Percentiles rank a stretch among this genome's conserved stretches.
phyloP scores from a whole-genome alignment of 2,329 filamentous ascomycete species.

The Phyllosticta citrichinensis region DNA sequence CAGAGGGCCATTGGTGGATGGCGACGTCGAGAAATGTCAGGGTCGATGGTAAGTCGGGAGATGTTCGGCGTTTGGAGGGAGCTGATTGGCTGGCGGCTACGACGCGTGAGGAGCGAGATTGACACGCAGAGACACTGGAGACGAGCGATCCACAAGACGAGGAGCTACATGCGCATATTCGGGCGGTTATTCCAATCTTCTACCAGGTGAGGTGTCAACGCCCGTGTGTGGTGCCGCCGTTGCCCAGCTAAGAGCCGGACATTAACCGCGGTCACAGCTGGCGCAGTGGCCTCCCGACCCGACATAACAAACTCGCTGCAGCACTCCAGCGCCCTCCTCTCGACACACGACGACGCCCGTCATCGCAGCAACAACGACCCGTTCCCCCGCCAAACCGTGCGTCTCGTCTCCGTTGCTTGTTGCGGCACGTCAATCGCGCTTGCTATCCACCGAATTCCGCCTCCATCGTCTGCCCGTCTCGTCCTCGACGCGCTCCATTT shows the following conservation, averaged over 20 bases:
- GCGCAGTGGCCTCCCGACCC: background rate
- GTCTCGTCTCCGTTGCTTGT: background rate
- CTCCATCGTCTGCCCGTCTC: background rate
- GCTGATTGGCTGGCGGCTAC: background rate
- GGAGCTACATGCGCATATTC: background rate
- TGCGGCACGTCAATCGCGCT: constrained; percentile 8
- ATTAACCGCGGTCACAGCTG: too few relatives aligned
- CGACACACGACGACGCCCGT: constrained; percentile 13
- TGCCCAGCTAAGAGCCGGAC: background rate
- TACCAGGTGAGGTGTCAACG: background rate
- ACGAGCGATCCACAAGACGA: background rate
- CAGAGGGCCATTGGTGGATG: constrained; percentile 5
- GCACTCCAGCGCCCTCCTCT: constrained; percentile 15
- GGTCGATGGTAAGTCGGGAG: background rate
- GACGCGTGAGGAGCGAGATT: background rate
- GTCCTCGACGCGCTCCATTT: background rate
- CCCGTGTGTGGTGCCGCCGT: constrained; percentile 2
- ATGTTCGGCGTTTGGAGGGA: background rate
- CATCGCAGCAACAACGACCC: constrained; percentile 6
- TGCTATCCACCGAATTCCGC: background rate
- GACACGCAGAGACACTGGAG: background rate
- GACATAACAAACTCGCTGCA: constrained; percentile 24
- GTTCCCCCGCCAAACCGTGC: background rate
- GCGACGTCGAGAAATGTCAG: constrained; percentile 4
- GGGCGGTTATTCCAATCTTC: background rate